Evolutionary conservation across 2,329 filamentous ascomycete genomes (phyloP), one percentile per base, ranked within the genome.

Genomic region (Fonsecaea pugnacius): DNA sequence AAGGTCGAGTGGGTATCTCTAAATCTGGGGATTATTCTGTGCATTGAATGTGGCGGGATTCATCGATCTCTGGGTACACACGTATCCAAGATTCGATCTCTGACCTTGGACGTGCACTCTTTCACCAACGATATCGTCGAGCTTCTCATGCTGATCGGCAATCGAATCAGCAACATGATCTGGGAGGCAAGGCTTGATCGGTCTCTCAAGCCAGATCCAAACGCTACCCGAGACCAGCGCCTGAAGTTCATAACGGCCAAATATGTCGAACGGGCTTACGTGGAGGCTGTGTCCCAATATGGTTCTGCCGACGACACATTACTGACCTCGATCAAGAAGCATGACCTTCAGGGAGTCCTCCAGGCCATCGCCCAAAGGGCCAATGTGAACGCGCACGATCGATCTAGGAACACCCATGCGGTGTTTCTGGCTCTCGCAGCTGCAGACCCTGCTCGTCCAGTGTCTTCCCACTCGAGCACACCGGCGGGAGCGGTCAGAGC

Each of bases 1-100:
- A 98, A 97, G 79, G 93, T 96, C 24, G 95, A 99, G 77, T 99
- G 95, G 95, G 95, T 98, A 32, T 98, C 95, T 0, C 96, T 99
- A 78, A 99, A 99, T 73, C 84, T 99, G 4, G 95, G 91, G 52
- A 96, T 99, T 65, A 89, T 99, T 60, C 85, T 99, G 21, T 99
- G 95, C 79, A 97, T 97, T 75, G 94, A 99, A 77, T 99, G 95
- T 78, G 96, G 93, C 75, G 95, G 95, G 68, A 97, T 99, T 67
- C 95, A 99, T 77, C 88, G 95, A 48, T 98, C 94, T 1, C 84
- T 99, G 3, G 95, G 95, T 12, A 99, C 95, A 1, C 95, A 99
- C 76, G 97, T 99, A 74, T 96, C 92, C 77, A 99, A 99, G 79
- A 88, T 99, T 46, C 90, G 95, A 60, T 98, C 95, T 12, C 84